Evolutionary conservation across 345 rosid genomes (phyloP).

Genomic region (Eucalyptus pumila): DNA sequence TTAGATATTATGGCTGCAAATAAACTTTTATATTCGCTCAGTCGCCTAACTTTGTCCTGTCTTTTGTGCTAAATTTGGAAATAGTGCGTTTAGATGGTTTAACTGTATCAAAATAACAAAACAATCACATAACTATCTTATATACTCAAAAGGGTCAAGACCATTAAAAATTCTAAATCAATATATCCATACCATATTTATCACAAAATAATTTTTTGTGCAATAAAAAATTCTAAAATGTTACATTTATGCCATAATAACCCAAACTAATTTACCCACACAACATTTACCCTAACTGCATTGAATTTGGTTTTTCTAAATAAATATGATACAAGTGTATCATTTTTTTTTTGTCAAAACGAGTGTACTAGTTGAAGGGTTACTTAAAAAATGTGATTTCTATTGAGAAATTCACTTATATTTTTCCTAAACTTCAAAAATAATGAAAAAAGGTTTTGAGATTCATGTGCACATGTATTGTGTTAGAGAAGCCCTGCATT

Average conservation of each 20-base stretch:
- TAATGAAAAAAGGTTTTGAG: not conserved
- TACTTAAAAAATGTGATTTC: not conserved
- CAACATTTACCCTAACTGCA: rapidly evolving
- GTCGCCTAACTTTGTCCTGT: not conserved
- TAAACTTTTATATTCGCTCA: not conserved
- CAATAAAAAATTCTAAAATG: not conserved
- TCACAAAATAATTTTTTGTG: not conserved
- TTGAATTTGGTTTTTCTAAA: not conserved
- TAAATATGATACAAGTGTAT: not conserved
- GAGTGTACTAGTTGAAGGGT: not conserved
- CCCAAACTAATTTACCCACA: not conserved
- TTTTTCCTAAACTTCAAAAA: not conserved
- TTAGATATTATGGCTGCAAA: not conserved
- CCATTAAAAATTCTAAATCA: not conserved
- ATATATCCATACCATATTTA: not conserved
- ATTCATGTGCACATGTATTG: not conserved
- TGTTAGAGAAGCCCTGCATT: too few relatives aligned
- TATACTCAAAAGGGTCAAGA: not conserved
- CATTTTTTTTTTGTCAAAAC: too few relatives aligned
- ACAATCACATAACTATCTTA: not conserved
- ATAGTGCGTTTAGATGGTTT: not conserved
- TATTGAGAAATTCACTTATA: not conserved
- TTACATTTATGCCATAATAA: not conserved
- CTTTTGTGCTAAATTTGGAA: not conserved
- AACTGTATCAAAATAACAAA: not conserved